Base-by-base conservation (phyloP, 495 filamentous ascomycete species). In the Rhizodiscina lignyota region DNA sequence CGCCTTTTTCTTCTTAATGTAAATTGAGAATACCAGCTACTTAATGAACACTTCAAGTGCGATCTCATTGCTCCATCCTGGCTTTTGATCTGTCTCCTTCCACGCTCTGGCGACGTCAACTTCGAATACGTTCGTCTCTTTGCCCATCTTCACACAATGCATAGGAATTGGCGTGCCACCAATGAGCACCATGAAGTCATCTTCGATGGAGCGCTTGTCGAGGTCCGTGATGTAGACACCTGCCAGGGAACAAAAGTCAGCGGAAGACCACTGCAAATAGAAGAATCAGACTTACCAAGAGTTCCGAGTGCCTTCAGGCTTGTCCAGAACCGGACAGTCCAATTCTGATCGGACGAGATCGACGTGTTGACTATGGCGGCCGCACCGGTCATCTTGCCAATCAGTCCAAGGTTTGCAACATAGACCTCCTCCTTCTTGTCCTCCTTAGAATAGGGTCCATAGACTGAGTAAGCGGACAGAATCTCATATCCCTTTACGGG, bases 371-470 rank as follows among this genome's bases (percentile, higher is more conserved):
- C 47, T 11, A 94, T 61, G 0, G 83, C 89, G 0, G 81, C 85
- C 2, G 74, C 72, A 5, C 84, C 89, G 2, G 84, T 83, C 77
- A 96, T 91, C 52, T 93, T 92, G 12, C 68, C 80, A 17, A 94
- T 42, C 2, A 97, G 58, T 6, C 89, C 89, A 2, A 97, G 54
- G n/a, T 77, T 70, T 1, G 78, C 77, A 10, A 82, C 47, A 16
- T 19, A 32, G 33, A 52, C 21, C 21, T 21, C 10, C 20, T 19
- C 26, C 13, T 26, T 42, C 38, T 45, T 47, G 3, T 61, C 57
- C 12, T 33, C 19, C 40, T 48, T 26, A 1, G 27, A 26, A 12
- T 18, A 5, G 15, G 40, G 37, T 12, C 40, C 38, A 15, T 30
- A 12, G 15, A 81, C 47, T 3, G 82, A 79, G 39, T 77, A 79